Percentiles rank a stretch among this genome's conserved stretches.
Conservation (phyloP, 306 rosid genomes). For the Hippophae gyantsensis region DNA sequence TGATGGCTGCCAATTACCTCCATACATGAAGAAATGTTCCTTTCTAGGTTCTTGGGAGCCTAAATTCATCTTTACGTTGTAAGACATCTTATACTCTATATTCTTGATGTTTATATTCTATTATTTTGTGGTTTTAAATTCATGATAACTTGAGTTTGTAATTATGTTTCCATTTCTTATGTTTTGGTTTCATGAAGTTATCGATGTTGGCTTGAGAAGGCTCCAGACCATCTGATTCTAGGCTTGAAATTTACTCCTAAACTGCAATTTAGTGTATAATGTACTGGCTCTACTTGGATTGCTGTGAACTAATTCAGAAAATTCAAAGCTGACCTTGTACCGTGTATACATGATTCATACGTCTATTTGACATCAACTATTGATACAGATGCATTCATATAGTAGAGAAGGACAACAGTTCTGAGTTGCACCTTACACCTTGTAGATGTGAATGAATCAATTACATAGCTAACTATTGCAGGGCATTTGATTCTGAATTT, state of each 20-base stretch:
- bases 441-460: no score
- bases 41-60: constrained; percentile 13
- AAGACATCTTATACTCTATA: constrained; percentile 7
- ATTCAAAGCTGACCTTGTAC: no score
- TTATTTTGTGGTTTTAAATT: constrained; percentile 5
- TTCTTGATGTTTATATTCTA: constrained; percentile 1
- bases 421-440: no score
- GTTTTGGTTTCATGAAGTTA: no score
- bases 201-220: constrained; percentile 23
- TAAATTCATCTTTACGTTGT: constrained; percentile 18
- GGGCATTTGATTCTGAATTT: no score
- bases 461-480: no score
- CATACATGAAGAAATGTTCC: constrained; percentile 46
- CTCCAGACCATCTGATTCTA: constrained; percentile 6
- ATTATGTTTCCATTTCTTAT: not conserved
- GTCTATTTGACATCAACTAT: no score
- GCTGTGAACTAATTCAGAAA: not conserved
- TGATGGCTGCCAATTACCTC: constrained; percentile 95
- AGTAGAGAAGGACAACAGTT: no score
- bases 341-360: no score
- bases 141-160: not conserved
- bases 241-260: constrained; percentile 16
- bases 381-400: no score
- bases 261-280: constrained; percentile 16
- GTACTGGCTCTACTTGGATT: constrained; percentile 1